Evolutionary conservation across 1,139 yeast genomes (phyloP).

Genomic region (Yamadazyma triangularis): DNA sequence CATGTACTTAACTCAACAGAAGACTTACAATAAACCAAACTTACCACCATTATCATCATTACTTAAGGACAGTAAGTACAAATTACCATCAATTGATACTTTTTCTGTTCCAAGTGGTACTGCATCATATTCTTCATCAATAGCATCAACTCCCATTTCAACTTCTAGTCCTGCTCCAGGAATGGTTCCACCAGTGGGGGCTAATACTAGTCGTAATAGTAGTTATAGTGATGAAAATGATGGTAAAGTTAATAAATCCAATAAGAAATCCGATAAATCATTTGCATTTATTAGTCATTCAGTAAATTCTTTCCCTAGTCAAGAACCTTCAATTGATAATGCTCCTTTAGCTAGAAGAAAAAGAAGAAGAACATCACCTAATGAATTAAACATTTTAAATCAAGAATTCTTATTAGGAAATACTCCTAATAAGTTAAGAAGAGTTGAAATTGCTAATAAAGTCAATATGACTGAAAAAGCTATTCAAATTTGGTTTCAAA

Average conservation of each 20-base stretch:
- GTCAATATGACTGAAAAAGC: slow-evolving; percentile 94
- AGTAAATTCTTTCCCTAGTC: slow-evolving; percentile 77
- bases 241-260: slow-evolving; percentile 2
- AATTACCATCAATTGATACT: slow-evolving; percentile 24
- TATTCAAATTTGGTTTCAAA: slow-evolving; percentile 97
- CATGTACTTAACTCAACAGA: slow-evolving; percentile 9
- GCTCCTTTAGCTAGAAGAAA: slow-evolving; percentile 89
- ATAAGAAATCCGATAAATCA: slow-evolving; percentile 27
- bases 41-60: slow-evolving; percentile 44
- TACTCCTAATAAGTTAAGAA: slow-evolving; percentile 75
- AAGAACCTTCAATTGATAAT: slow-evolving; percentile 84
- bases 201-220: neutral
- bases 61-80: slow-evolving; percentile 16
- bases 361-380: slow-evolving; percentile 90
- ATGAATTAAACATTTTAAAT: slow-evolving; percentile 76
- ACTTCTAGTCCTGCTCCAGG: neutral
- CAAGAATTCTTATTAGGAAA: slow-evolving; percentile 69
- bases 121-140: slow-evolving; percentile 1
- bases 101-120: slow-evolving; percentile 7
- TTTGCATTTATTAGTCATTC: slow-evolving; percentile 92
- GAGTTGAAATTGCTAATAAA: slow-evolving; percentile 69
- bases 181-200: neutral
- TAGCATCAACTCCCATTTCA: neutral
- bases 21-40: slow-evolving; percentile 17
- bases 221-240: neutral